Evolutionary conservation across 768 basidiomycete genomes (phyloP).

Genomic region (Chalciporus sphaerocephalus): DNA sequence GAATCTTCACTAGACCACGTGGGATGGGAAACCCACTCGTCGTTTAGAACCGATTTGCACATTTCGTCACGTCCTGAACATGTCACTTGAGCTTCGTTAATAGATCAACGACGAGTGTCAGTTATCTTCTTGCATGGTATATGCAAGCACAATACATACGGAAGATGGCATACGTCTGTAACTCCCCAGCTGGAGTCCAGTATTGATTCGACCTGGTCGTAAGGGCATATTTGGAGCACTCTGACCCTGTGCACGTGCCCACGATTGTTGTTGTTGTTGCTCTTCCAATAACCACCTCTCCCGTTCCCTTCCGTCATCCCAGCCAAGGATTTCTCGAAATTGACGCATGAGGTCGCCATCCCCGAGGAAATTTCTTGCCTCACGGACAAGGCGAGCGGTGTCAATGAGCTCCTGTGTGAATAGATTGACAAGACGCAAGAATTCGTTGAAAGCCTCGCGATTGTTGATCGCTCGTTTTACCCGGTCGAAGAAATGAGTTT

Average conservation of each 20-base stretch:
- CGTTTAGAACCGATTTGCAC: slow-evolving; percentile 94
- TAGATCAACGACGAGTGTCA: not conserved
- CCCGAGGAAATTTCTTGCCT: slow-evolving; percentile 70
- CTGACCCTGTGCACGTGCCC: slow-evolving; percentile 48
- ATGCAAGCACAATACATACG: slow-evolving; percentile 46
- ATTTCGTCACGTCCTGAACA: slow-evolving; percentile 97
- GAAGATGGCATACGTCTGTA: slow-evolving; percentile 79
- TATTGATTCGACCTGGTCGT: slow-evolving; percentile 59
- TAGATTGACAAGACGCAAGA: slow-evolving; percentile 90
- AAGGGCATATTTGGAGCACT: slow-evolving; percentile 32
- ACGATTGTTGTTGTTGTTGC: slow-evolving; percentile 41
- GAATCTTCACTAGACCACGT: slow-evolving; percentile 94
- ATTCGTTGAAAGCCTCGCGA: slow-evolving; percentile 85
- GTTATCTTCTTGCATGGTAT: not conserved
- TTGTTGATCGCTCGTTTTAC: slow-evolving; percentile 71
- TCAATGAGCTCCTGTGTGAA: slow-evolving; percentile 95
- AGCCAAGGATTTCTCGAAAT: slow-evolving; percentile 83
- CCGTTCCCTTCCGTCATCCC: slow-evolving; percentile 70
- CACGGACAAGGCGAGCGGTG: slow-evolving; percentile 73
- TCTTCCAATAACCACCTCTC: slow-evolving; percentile 49
- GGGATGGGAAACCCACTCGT: slow-evolving; percentile 98
- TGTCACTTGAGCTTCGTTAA: slow-evolving; percentile 77
- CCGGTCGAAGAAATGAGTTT: slow-evolving; percentile 87
- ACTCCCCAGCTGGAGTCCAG: slow-evolving; percentile 76
- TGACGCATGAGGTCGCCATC: slow-evolving; percentile 76